Percentiles rank a stretch among this genome's conserved stretches.
phyloP scores from a whole-genome alignment of 2,329 filamentous ascomycete genomes.

The Chaetomium sp. region DNA sequence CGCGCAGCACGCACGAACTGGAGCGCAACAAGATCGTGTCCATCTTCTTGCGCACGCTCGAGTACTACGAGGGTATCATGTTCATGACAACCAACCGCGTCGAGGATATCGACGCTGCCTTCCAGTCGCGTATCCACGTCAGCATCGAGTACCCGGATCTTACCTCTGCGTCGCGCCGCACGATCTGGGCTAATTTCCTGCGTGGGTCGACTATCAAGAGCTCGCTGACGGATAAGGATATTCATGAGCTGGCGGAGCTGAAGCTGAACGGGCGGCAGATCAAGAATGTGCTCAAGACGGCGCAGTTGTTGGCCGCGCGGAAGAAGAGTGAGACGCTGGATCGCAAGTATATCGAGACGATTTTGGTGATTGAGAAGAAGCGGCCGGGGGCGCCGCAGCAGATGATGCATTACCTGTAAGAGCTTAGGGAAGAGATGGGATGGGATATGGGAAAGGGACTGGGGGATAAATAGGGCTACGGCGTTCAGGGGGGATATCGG shows the following conservation, averaged over 20 bases:
- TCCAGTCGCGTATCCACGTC: conserved; percentile 43
- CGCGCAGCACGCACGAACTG: conserved; percentile 36
- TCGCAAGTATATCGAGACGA: conserved; percentile 27
- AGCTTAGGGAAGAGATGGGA: not conserved
- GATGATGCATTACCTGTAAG: conserved; percentile 22
- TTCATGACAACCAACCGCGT: conserved; percentile 45
- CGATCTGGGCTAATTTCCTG: conserved; percentile 38
- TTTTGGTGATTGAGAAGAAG: conserved; percentile 27
- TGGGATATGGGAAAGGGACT: not conserved
- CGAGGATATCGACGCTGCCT: conserved; percentile 40
- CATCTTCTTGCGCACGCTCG: conserved; percentile 37
- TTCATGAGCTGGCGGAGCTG: conserved; percentile 34
- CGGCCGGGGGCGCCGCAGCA: conserved; percentile 22
- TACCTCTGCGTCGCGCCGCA: conserved; percentile 29
- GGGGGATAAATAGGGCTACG: no score
- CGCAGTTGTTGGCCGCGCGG: conserved; percentile 27
- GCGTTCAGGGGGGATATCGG: no score
- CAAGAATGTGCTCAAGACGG: conserved; percentile 34
- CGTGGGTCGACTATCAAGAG: conserved; percentile 26
- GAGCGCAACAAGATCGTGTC: conserved; percentile 36
- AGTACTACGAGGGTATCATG: conserved; percentile 44
- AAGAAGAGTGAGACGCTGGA: conserved; percentile 31
- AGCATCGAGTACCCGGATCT: conserved; percentile 41
- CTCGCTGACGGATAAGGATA: conserved; percentile 28
- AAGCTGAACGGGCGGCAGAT: conserved; percentile 32